Evolutionary conservation across 164 flowering plant genomes (phyloP).

Genomic region (Echeveria elegans): DNA sequence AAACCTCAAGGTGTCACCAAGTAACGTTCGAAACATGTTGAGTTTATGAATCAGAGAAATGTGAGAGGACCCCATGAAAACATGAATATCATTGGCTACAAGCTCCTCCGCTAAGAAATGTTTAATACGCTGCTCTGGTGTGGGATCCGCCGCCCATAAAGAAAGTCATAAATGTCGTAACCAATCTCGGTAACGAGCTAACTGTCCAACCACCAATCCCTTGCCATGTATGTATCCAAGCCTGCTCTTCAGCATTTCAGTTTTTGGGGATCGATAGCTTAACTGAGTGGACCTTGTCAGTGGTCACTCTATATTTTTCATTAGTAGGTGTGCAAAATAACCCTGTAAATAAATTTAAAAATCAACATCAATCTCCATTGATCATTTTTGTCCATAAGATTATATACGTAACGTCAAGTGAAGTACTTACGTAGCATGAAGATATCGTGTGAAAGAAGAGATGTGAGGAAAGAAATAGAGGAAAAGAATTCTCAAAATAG

Average conservation of each 20-base stretch:
- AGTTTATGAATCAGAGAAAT: background rate
- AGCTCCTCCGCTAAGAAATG: background rate
- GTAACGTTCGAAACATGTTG: background rate
- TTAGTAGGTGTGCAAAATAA: too few relatives aligned
- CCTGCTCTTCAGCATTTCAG: background rate
- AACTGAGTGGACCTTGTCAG: too few relatives aligned
- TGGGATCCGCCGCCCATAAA: background rate
- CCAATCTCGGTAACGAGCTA: background rate
- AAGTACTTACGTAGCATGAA: background rate
- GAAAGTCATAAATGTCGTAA: background rate
- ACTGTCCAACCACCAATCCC: background rate
- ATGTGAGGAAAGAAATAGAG: too few relatives aligned
- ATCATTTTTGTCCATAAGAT: too few relatives aligned
- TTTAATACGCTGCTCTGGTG: background rate
- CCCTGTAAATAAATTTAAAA: too few relatives aligned
- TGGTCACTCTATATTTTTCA: too few relatives aligned
- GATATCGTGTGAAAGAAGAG: background rate
- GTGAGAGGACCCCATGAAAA: background rate
- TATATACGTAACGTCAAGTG: background rate
- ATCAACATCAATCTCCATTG: too few relatives aligned
- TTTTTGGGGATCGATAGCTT: too few relatives aligned
- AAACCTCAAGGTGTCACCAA: background rate
- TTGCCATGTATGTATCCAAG: background rate
- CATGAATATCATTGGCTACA: background rate
- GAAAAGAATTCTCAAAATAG: background rate